Percentiles rank a stretch among this genome's conserved stretches.
phyloP scores from a whole-genome alignment of 768 basidiomycete genomes.

The Hygrocybe punicea region DNA sequence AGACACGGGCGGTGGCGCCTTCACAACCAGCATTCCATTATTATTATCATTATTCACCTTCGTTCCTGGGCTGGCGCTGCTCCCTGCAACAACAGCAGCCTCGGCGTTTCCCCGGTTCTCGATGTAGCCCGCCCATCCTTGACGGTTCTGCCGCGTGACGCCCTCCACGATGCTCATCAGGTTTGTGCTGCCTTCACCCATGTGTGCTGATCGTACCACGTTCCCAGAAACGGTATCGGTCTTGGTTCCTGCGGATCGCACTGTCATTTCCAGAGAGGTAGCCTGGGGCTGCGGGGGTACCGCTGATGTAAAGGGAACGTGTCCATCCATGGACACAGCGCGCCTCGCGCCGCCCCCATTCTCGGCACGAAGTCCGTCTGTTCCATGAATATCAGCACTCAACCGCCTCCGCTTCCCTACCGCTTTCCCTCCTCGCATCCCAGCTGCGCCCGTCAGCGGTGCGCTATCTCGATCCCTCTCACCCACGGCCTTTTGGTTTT shows the following conservation, averaged over 20 bases:
- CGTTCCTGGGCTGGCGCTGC: slow-evolving; percentile 19
- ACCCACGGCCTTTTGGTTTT: not conserved
- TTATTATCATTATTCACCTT: no score
- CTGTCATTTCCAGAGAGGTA: no score
- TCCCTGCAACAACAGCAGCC: slow-evolving; percentile 6
- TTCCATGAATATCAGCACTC: not conserved
- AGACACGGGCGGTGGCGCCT: slow-evolving; percentile 46
- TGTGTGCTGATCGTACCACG: no score
- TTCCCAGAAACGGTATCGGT: not conserved
- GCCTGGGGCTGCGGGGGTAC: not conserved
- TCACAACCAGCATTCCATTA: slow-evolving; percentile 38
- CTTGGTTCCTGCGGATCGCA: not conserved
- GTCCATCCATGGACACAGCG: not conserved
- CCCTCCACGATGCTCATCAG: slow-evolving; percentile 70
- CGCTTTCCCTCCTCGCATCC: not conserved
- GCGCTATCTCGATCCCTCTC: not conserved
- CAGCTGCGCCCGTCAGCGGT: not conserved
- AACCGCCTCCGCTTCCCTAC: not conserved
- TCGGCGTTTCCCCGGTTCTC: not conserved
- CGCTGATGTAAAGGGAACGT: not conserved
- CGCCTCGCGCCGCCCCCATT: not conserved
- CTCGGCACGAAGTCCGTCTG: not conserved
- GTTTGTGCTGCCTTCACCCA: slow-evolving; percentile 29
- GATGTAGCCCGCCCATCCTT: slow-evolving; percentile 7
- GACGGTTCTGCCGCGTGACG: slow-evolving; percentile 37